Base-by-base conservation (phyloP, 768 basidiomycete species). In the Cystoderma amianthinum region DNA sequence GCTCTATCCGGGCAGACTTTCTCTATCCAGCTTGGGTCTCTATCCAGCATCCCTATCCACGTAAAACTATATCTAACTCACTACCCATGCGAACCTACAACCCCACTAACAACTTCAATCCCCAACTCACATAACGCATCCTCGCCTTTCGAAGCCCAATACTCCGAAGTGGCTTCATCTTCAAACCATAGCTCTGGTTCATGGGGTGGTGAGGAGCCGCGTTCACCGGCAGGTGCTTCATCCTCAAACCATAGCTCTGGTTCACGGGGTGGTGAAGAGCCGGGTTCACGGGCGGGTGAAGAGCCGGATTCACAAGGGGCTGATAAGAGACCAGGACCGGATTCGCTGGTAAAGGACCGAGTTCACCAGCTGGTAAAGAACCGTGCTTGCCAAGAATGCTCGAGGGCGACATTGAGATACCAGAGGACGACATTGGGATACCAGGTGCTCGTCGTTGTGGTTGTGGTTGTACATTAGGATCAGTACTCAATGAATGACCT, bases 61-160 rank as follows among this genome's bases (percentile, higher is more conserved):
- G n/a, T n/a, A n/a, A n/a, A n/a, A n/a, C n/a, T n/a, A n/a, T n/a
- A n/a, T n/a, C n/a, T n/a, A n/a, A n/a, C n/a, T n/a, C n/a, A n/a
- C n/a, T n/a, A n/a, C n/a, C n/a, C n/a, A n/a, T n/a, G n/a, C 3
- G 36, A 16, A 6, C 46, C 47, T 32, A 50, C 34, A 19, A 76
- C 53, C 0, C 79, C 82, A 54, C 68, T 65, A 21, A 54, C 54
- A 3, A 67, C 53, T 15, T 63, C 60, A 30, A 85, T 73, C 7
- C 64, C 69, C 23, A 85, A 54, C 44, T 54, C 64, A 3, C 55
- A 53, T 41, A 83, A 54, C n/a, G 76, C 73, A 36, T 48, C 51
- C 16, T 72, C 63, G 3, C 84, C 84, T 10, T 63, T 57, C 25
- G 48, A 48, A 1, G 69, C 75, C 84, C 84, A 85, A 47, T 67